phyloP scores from a whole-genome alignment of 768 basidiomycete species.

The Lepiota brunneoincarnata region DNA sequence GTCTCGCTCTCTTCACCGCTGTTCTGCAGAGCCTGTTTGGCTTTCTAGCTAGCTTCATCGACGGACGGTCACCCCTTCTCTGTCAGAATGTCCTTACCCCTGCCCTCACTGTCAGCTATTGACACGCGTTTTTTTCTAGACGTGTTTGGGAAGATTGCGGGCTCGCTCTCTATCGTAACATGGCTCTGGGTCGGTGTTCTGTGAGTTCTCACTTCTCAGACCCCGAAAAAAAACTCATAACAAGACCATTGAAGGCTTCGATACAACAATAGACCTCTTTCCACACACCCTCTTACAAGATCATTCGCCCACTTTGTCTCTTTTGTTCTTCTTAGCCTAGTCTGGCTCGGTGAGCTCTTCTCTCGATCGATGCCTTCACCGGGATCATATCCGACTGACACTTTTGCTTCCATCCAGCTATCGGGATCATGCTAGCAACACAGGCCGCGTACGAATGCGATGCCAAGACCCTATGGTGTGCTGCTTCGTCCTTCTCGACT shows the following conservation, averaged over 20 bases:
- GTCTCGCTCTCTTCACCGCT: slow-evolving; percentile 30
- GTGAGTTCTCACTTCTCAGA: slow-evolving; percentile 19
- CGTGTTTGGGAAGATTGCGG: slow-evolving; percentile 31
- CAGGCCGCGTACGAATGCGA: slow-evolving; percentile 30
- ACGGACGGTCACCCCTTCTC: slow-evolving; percentile 28
- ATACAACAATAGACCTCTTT: slow-evolving; percentile 27
- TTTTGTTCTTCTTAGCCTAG: slow-evolving; percentile 23
- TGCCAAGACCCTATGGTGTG: slow-evolving; percentile 30
- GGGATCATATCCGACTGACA: neutral
- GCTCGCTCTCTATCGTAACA: slow-evolving; percentile 25
- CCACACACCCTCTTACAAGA: slow-evolving; percentile 28
- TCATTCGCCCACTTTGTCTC: slow-evolving; percentile 30
- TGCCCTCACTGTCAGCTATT: neutral
- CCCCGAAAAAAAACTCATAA: neutral
- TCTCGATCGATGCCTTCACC: neutral
- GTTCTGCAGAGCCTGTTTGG: slow-evolving; percentile 31
- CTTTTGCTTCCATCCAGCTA: slow-evolving; percentile 16
- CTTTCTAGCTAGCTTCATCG: slow-evolving; percentile 29
- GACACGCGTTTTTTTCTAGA: slow-evolving; percentile 17
- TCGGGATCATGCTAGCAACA: slow-evolving; percentile 32
- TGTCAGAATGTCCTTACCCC: slow-evolving; percentile 18
- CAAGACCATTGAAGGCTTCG: slow-evolving; percentile 21
- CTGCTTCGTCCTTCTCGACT: slow-evolving; percentile 29
- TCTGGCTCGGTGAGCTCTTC: slow-evolving; percentile 30
- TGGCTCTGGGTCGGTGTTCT: slow-evolving; percentile 33